Evolutionary conservation across 805 yeast species (phyloP), one percentile per base, ranked within the genome.

Genomic region (Candida yuanshanica): DNA sequence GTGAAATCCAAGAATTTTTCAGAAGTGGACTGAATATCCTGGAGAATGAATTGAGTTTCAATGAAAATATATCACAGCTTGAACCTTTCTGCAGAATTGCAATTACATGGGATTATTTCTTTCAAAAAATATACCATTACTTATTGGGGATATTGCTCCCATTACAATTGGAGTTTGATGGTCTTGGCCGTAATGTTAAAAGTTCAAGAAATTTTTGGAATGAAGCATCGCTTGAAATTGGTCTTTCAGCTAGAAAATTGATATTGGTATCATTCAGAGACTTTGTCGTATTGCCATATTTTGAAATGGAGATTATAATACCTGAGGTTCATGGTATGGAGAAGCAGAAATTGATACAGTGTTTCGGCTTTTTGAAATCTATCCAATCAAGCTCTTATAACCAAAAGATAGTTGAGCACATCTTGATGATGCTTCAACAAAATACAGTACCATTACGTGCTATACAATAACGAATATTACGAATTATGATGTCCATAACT

Each of bases 81-180:
- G 38, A 36, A n/a, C 42, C 44, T 4, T 46, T 56, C 2, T 61
- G 56, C 41, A 60, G 62, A 52, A 63, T 63, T 8, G 63, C 72
- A 3, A 52, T 67, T 2, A 64, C 77, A 3, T 82, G 89, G 89
- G 70, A 69, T 14, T 62, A 62, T 20, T 82, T 81, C 54, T 75
- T 72, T 47, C 64, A 66, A n/a, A 69, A 72, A 29, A 70, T 79
- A 2, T 68, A 74, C 38, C 79, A 77, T 39, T 78, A 78, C 51
- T 61, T 81, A 16, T 73, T 79, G 44, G 83, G 83, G 0, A 70
- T 79, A 0, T 71, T 83, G 36, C 48, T 79, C 25, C 90, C 90
- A 0, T 52, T 83, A 18, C 79, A 77, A 42, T 52, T 63, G 16
- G 80, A 73, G 40, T 58, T 74, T 37, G 54, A 57, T 22, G 53